A percentile compares a stretch with the other conserved stretches of the same genome.
Evolutionary conservation across 148 eudicot species (phyloP).

Genomic region (Vaccinium myrtillus): DNA sequence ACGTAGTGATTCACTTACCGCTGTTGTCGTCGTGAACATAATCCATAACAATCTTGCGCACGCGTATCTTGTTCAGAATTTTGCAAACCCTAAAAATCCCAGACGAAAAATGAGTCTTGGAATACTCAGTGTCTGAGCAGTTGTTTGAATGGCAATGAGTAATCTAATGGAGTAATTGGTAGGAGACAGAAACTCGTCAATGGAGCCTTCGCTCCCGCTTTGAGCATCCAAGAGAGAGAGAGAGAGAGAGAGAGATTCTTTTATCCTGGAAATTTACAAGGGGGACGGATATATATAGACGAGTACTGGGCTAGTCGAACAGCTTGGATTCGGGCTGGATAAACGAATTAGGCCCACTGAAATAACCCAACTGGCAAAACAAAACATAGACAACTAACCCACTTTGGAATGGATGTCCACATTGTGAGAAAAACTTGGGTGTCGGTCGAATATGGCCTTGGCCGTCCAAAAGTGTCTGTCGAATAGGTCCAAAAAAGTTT

Average conservation of each 20-base stretch:
- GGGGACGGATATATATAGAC: background rate
- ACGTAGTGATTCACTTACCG: slow-evolving; percentile 12
- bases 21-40: slow-evolving; percentile 29
- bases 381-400: background rate
- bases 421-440: no score
- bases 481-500: no score
- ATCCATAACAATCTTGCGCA: slow-evolving; percentile 30
- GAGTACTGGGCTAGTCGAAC: background rate
- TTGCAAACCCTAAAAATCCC: slow-evolving; percentile 27
- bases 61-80: background rate
- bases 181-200: background rate
- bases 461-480: no score
- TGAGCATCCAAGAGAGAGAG: background rate
- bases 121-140: background rate
- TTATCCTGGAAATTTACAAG: background rate
- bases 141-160: background rate
- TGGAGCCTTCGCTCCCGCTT: background rate
- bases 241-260: background rate
- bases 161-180: background rate
- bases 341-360: background rate
- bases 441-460: no score
- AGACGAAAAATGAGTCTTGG: background rate
- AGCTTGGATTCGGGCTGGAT: background rate
- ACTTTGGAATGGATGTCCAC: no score
- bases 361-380: background rate